These are phyloP conservation scores for Zygoascus biomembranicola DNA, from an alignment of 805 yeast genomes.

Conservation along the genomic window DNA sequence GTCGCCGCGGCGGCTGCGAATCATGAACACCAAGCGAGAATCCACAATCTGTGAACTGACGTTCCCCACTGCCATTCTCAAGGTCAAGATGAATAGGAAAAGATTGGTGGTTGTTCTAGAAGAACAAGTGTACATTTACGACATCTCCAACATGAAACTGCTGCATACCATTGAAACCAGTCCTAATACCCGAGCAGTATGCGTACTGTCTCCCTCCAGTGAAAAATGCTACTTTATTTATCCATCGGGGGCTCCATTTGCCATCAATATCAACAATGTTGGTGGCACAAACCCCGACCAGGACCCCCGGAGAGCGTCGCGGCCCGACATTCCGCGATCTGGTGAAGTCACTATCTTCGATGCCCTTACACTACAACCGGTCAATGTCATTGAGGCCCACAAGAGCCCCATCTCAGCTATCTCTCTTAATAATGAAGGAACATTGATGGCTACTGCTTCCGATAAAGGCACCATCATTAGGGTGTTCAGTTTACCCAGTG, in stretches of 20 bases:
- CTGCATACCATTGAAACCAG: slow-evolving; percentile 59
- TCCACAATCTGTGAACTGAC: slow-evolving; percentile 77
- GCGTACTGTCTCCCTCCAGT: slow-evolving; percentile 30
- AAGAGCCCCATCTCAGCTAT: slow-evolving; percentile 64
- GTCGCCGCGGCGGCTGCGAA: slow-evolving; percentile 71
- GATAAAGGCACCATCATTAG: slow-evolving; percentile 84
- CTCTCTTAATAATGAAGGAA: slow-evolving; percentile 66
- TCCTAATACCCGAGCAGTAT: slow-evolving; percentile 36
- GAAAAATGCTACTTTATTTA: slow-evolving; percentile 47
- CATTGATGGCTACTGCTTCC: slow-evolving; percentile 79
- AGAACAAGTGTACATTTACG: slow-evolving; percentile 82
- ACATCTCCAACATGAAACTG: slow-evolving; percentile 80
- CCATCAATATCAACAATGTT: slow-evolving; percentile 6
- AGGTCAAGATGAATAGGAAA: slow-evolving; percentile 72
- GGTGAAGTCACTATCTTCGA: slow-evolving; percentile 80
- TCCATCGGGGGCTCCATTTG: slow-evolving; percentile 36
- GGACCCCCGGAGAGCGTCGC: slow-evolving; percentile 10
- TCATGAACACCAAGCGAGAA: slow-evolving; percentile 74
- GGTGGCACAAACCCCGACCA: slow-evolving; percentile 6
- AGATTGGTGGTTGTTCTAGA: slow-evolving; percentile 68
- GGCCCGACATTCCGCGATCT: slow-evolving; percentile 19
- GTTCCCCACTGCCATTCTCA: slow-evolving; percentile 67
- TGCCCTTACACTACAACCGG: slow-evolving; percentile 60
- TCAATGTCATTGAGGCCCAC: slow-evolving; percentile 81
- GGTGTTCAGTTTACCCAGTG: slow-evolving; percentile 58